A percentile compares a stretch with the other conserved stretches of the same genome.
Conservation (phyloP, 495 filamentous ascomycete genomes). For the Talaromyces stipitatus region DNA sequence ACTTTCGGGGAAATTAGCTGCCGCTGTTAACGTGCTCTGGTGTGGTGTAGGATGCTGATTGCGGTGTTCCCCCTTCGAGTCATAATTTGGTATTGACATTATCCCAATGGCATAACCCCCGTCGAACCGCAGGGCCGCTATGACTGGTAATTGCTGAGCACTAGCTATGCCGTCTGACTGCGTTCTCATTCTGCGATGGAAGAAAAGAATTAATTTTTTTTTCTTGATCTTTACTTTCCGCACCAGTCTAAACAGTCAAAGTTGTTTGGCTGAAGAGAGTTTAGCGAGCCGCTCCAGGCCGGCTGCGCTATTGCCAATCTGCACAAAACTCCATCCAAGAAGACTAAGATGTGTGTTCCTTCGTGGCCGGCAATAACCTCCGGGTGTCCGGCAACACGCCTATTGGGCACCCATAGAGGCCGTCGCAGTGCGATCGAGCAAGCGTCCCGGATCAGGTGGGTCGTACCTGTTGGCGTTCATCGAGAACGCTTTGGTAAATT, state of each 20-base stretch:
- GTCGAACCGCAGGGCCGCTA: background rate
- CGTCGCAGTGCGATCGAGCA: background rate
- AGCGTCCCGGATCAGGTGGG: background rate
- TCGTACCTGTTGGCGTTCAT: background rate
- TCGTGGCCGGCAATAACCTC: background rate
- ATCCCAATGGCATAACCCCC: background rate
- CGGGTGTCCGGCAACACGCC: background rate
- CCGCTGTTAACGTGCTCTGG: background rate
- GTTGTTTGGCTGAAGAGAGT: background rate
- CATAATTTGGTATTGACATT: too few species aligned
- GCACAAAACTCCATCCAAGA: background rate
- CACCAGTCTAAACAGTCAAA: background rate
- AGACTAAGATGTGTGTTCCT: too few species aligned
- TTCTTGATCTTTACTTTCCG: background rate
- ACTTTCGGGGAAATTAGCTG: background rate
- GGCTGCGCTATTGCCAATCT: conserved; percentile 3
- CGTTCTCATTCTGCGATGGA: background rate
- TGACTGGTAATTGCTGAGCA: background rate
- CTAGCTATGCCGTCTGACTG: background rate
- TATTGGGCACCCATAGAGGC: background rate
- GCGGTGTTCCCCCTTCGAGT: too few species aligned
- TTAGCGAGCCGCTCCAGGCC: background rate
- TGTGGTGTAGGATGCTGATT: background rate
- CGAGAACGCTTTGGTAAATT: background rate
- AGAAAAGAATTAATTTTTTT: background rate